Base-by-base conservation (phyloP, 352 stramenopile species). In the Globisporangium heterothallicum region DNA sequence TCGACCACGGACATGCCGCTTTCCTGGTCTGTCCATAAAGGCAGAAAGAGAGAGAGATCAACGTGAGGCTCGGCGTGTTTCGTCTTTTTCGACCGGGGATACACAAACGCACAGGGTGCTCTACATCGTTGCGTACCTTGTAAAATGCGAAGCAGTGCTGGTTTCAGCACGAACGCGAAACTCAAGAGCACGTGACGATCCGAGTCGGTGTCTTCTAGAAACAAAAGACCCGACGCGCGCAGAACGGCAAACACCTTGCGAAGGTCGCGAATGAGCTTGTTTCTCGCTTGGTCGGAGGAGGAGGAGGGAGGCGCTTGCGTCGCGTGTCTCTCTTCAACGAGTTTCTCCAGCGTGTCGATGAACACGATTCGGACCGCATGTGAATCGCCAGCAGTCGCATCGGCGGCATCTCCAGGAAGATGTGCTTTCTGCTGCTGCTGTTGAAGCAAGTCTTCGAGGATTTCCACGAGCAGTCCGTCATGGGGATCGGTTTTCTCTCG, bases 121-220 rank as follows among this genome's bases (percentile, higher is more conserved):
- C 18, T 32, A 19, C 36, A 42, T n/a, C 43, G 21, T 0, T 49
- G 55, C 63, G 18, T 49, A 84, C 78, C 60, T 66, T 18, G 43
- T 0, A 86, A 34, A 12, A 72, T 46, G 8, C 63, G 54, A 13
- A 81, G 43, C 35, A 90, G 54, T 22, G 64, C 65, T 25, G 79
- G 76, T 13, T 61, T 67, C 16, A 90, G 59, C 4, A 49, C 58
- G 16, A 64, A 59, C 32, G 78, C 61, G 42, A 74, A 81, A 22
- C 53, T 87, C 24, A 87, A 55, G 22, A 91, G 46, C n/a, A 78
- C 43, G 54, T 91, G 70, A 6, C 58, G 53, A 61, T 91, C 79
- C 0, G 60, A 49, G 25, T 66, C 61, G 19, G 66, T 48, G 38
- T 91, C 66, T 63, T 86, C 69, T 26, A 91, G 61, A 35, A 72